phyloP scores from a whole-genome alignment of 2,329 filamentous ascomycete genomes.

The Dactylonectria macrodidyma region DNA sequence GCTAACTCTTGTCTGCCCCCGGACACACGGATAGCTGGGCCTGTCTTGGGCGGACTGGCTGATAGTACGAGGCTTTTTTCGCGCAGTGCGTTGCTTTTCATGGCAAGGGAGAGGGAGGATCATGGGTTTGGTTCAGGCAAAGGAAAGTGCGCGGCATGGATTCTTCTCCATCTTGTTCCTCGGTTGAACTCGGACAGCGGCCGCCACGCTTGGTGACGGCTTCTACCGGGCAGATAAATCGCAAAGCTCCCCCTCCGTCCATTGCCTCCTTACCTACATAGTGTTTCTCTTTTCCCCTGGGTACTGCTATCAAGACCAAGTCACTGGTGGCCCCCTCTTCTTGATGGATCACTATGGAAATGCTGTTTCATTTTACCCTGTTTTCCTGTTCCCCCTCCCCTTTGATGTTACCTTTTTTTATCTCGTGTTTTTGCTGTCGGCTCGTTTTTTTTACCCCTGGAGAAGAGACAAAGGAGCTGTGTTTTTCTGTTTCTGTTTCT shows the following conservation, averaged over 20 bases:
- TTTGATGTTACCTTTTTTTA: conserved; percentile 27
- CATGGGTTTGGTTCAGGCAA: conserved; percentile 55
- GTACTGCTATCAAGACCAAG: conserved; percentile 38
- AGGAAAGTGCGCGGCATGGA: conserved; percentile 58
- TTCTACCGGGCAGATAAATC: conserved; percentile 51
- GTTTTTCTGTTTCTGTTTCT: conserved; percentile 36
- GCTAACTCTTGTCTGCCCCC: conserved; percentile 47
- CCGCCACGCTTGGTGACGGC: conserved; percentile 44
- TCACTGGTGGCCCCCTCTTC: conserved; percentile 34
- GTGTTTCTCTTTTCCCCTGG: conserved; percentile 41
- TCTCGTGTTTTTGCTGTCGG: conserved; percentile 39
- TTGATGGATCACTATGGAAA: conserved; percentile 51
- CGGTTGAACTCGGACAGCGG: conserved; percentile 44
- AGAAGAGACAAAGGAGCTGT: conserved; percentile 36
- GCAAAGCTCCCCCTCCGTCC: conserved; percentile 44
- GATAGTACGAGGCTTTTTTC: conserved; percentile 53
- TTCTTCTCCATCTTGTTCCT: conserved; percentile 50
- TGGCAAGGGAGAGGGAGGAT: conserved; percentile 54
- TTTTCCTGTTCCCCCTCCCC: conserved; percentile 31
- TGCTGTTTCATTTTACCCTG: conserved; percentile 47
- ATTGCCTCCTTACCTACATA: conserved; percentile 38
- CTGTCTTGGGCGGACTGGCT: conserved; percentile 54
- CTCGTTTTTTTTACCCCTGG: conserved; percentile 39
- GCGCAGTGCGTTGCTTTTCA: conserved; percentile 54
- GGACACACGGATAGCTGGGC: conserved; percentile 51